phyloP scores from a whole-genome alignment of 2,329 filamentous ascomycete species.

The Geoglossum cookeanum region DNA sequence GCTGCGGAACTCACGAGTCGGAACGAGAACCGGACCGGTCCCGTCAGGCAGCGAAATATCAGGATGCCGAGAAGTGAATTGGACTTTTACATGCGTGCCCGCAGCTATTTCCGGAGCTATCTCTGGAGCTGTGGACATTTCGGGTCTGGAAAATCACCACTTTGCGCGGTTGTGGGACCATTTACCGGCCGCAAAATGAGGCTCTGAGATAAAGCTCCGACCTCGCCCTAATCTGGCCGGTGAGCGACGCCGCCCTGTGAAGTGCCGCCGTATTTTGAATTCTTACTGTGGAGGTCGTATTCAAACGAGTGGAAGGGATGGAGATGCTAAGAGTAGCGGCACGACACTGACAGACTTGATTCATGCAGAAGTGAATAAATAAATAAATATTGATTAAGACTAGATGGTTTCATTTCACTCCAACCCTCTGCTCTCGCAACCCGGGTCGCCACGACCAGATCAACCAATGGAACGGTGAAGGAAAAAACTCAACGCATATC shows the following conservation, averaged over 20 bases:
- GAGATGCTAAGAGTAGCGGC: too few species aligned
- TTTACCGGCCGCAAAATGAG: neutral
- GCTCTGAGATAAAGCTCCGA: neutral
- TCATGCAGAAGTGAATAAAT: too few species aligned
- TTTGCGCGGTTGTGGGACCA: neutral
- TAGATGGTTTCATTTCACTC: too few species aligned
- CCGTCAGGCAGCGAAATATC: slow-evolving; percentile 34
- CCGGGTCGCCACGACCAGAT: neutral
- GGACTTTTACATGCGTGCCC: slow-evolving; percentile 30
- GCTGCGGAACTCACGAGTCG: slow-evolving; percentile 27
- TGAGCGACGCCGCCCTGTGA: too few species aligned
- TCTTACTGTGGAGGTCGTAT: too few species aligned
- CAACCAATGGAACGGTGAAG: neutral
- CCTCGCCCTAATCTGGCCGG: too few species aligned
- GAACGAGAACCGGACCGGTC: slow-evolving; percentile 36
- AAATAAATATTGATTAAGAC: too few species aligned
- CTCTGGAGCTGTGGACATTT: neutral
- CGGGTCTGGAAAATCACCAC: neutral
- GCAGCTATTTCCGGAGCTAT: neutral
- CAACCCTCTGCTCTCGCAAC: too few species aligned
- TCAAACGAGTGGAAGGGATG: too few species aligned
- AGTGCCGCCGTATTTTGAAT: too few species aligned
- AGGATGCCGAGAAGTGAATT: slow-evolving; percentile 31
- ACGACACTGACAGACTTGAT: too few species aligned
- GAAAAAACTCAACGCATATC: neutral